Percentiles rank a stretch among this genome's conserved stretches.
phyloP scores from a whole-genome alignment of 192 early-diverging fungal genomes.

The Coemansia sp. region DNA sequence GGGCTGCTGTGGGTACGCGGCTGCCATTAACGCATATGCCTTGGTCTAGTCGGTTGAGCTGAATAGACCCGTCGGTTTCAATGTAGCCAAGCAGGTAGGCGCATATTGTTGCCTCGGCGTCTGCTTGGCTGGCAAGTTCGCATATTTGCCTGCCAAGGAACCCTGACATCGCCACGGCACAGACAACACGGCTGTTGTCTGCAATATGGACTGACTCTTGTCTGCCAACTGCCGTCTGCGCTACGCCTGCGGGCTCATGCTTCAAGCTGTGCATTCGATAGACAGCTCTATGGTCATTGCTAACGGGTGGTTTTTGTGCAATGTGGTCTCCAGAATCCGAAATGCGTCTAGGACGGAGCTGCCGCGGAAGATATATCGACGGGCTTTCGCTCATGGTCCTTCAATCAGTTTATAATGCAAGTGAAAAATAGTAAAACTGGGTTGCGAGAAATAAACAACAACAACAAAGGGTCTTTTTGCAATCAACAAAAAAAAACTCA shows the following conservation, averaged over 20 bases:
- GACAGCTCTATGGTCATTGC: not conserved
- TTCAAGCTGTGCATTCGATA: not conserved
- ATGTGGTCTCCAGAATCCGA: not conserved
- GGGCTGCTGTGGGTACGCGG: constrained; percentile 31
- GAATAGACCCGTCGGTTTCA: constrained; percentile 29
- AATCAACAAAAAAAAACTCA: constrained; percentile 1
- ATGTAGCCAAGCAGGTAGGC: constrained; percentile 41
- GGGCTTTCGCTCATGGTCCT: constrained; percentile 36
- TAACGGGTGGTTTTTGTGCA: not conserved
- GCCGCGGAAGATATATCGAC: constrained; percentile 41
- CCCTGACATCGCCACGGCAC: constrained; percentile 28
- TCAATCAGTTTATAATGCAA: not conserved
- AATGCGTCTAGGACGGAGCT: constrained; percentile 24
- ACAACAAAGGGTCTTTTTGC: not conserved
- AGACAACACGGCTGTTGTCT: not conserved
- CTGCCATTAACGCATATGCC: constrained; percentile 13
- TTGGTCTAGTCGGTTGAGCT: constrained; percentile 43
- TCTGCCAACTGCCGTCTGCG: not conserved
- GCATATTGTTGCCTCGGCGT: constrained; percentile 4
- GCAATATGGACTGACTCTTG: not conserved
- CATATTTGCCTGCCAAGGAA: constrained; percentile 34
- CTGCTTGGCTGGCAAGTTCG: not conserved
- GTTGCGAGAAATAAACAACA: not conserved
- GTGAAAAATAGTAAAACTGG: constrained; percentile 1
- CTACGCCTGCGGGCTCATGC: not conserved